Evolutionary conservation across 1,284 basidiomycete genomes (phyloP).

Genomic region (Mycena citricolor): DNA sequence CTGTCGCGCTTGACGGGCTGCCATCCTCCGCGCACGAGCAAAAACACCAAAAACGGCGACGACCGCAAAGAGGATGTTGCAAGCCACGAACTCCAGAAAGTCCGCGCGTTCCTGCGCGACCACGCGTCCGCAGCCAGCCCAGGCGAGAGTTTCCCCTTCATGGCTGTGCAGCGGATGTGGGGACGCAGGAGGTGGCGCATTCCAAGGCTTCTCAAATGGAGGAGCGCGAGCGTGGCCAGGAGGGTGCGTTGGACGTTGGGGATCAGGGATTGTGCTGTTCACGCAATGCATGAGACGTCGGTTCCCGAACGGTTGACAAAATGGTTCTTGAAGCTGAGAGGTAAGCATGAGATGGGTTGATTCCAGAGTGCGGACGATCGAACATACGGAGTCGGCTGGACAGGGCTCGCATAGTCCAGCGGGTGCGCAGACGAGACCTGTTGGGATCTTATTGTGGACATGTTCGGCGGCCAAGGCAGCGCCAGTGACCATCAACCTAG

Average conservation of each 20-base stretch:
- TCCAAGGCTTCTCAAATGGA: constrained; percentile 17
- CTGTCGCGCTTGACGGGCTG: constrained; percentile 73
- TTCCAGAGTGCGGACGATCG: constrained; percentile 3
- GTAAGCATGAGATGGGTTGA: constrained; percentile 5
- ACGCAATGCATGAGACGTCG: constrained; percentile 81
- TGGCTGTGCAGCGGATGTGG: constrained; percentile 26
- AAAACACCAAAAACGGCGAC: constrained; percentile 66
- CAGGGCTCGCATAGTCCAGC: constrained; percentile 84
- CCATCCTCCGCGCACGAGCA: constrained; percentile 65
- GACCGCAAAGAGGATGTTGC: constrained; percentile 72
- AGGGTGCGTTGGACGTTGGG: constrained; percentile 15
- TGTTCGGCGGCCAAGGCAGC: constrained; percentile 15
- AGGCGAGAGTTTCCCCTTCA: constrained; percentile 75
- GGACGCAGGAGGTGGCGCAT: constrained; percentile 21
- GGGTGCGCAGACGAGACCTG: constrained; percentile 61
- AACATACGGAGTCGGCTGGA: constrained; percentile 72
- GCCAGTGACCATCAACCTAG: constrained; percentile 5
- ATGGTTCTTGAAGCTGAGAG: constrained; percentile 75
- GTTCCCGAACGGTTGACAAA: constrained; percentile 90
- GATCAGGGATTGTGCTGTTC: constrained; percentile 35
- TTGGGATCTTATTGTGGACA: constrained; percentile 20
- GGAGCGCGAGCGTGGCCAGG: constrained; percentile 20
- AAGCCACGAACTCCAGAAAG: constrained; percentile 85
- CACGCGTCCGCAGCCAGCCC: constrained; percentile 88
- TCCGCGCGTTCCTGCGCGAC: constrained; percentile 74